Conservation (phyloP, 2,329 filamentous ascomycete species). For the Fusarium anguioides region DNA sequence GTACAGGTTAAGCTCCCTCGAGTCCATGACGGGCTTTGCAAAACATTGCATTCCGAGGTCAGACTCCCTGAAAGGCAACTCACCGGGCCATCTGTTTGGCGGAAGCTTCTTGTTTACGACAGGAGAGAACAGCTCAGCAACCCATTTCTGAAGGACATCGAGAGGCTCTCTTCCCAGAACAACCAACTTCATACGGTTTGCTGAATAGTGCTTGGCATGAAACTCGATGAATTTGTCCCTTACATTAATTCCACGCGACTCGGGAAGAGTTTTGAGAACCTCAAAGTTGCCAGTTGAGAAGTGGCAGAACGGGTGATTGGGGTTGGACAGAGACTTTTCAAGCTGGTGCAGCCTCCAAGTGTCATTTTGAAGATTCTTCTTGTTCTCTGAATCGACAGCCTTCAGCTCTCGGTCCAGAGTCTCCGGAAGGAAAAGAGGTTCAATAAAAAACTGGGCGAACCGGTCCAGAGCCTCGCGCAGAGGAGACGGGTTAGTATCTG, state of each 20-base stretch:
- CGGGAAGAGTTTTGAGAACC: conserved; percentile 84
- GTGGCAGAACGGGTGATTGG: conserved; percentile 87
- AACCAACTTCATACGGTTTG: conserved; percentile 93
- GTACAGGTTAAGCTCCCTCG: conserved; percentile 79
- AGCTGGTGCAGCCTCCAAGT: conserved; percentile 89
- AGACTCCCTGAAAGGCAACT: conserved; percentile 60
- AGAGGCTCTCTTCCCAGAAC: conserved; percentile 84
- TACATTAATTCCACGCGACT: conserved; percentile 83
- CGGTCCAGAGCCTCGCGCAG: conserved; percentile 86
- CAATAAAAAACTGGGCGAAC: conserved; percentile 94
- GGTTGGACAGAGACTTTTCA: conserved; percentile 88
- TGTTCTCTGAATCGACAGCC: conserved; percentile 95
- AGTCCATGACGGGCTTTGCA: conserved; percentile 92
- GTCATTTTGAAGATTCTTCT: conserved; percentile 95
- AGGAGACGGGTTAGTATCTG: conserved; percentile 66
- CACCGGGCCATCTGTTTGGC: conserved; percentile 65
- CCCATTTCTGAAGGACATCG: conserved; percentile 86
- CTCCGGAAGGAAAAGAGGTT: conserved; percentile 84
- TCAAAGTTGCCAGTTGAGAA: conserved; percentile 92
- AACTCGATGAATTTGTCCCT: conserved; percentile 93
- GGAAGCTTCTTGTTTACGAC: conserved; percentile 85
- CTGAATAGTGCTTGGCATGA: conserved; percentile 88
- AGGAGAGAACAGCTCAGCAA: conserved; percentile 81
- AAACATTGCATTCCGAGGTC: conserved; percentile 77
- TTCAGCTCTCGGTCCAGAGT: conserved; percentile 88